Base-by-base conservation (phyloP, 202 grass and related monocot genomes). In the Dendrocalamus latiflorus region DNA sequence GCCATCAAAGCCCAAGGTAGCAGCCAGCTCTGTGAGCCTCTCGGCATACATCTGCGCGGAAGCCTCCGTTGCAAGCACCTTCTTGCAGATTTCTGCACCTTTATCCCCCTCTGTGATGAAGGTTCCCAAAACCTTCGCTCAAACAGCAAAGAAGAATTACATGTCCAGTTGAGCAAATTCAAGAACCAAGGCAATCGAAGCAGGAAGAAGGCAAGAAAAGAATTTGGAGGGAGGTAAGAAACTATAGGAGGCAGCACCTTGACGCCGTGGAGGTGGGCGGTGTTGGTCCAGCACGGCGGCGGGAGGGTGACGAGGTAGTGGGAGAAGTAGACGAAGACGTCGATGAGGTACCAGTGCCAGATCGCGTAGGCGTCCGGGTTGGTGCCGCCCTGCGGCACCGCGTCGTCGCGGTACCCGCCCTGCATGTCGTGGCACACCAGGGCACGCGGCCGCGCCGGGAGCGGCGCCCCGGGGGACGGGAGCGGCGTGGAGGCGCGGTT, bases 251-350 rank as follows among this genome's bases (percentile, higher is more conserved):
- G 74, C 16, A 22, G 25, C 60, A 97, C 95, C 95, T 95, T 95
- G 63, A 95, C 93, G 18, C 95, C 95, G 61, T 98, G 92, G n/a
- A 90, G 85, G 79, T 98, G 95, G 2, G 91, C 91, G 15, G 93
- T 87, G 76, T 98, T 98, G 74, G 75, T 91, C 95, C 95, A 95
- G 85, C 91, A 87, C 8, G 93, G 93, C 58, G 93, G 95, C 25
- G 95, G 95, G 62, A 95, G 85, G 25, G 95, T 91, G 68, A 98
- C 87, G 69, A 98, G 85, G 88, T 93, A 91, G n/a, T n/a, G n/a
- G n/a, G n/a, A n/a, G n/a, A n/a, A n/a, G n/a, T n/a, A n/a, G n/a
- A n/a, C n/a, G n/a, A n/a, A n/a, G n/a, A n/a, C n/a, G n/a, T n/a
- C n/a, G n/a, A n/a, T n/a, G n/a, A n/a, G n/a, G n/a, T n/a, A n/a